Percentiles rank a stretch among this genome's conserved stretches.
Conservation (phyloP, 208 protist species). For the Crithidia brevicula region DNA sequence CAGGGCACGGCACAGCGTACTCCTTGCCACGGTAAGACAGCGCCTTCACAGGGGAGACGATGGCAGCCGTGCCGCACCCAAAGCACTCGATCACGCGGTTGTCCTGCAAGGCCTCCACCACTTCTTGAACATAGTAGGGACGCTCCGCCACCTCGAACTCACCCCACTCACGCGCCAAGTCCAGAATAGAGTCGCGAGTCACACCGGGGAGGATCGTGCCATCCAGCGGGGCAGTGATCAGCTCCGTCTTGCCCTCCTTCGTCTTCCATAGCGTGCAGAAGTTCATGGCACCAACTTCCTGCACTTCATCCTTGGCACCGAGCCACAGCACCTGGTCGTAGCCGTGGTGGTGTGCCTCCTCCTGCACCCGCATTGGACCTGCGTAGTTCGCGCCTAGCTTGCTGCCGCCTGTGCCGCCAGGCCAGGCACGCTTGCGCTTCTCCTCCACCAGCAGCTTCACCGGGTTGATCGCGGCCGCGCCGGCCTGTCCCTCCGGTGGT, state of each 20-base stretch:
- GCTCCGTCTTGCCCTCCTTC: constrained; percentile 72
- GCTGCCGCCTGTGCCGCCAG: constrained; percentile 93
- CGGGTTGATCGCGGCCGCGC: constrained; percentile 73
- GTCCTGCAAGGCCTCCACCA: constrained; percentile 86
- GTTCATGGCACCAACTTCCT: constrained; percentile 99
- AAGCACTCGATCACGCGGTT: constrained; percentile 95
- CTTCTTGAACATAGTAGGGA: constrained; percentile 82
- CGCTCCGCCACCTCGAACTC: constrained; percentile 92
- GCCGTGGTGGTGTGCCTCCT: constrained; percentile 87
- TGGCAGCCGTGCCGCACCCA: constrained; percentile 96
- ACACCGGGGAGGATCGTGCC: constrained; percentile 96
- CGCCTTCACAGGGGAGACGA: constrained; percentile 93
- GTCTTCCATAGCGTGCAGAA: constrained; percentile 95
- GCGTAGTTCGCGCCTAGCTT: constrained; percentile 97
- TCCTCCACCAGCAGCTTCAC: constrained; percentile 93
- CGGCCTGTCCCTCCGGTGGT: constrained; percentile 27
- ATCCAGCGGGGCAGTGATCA: constrained; percentile 96
- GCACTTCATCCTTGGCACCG: constrained; percentile 90
- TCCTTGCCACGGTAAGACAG: constrained; percentile 85
- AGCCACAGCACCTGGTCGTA: constrained; percentile 98
- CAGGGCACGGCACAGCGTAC: constrained; percentile 57
- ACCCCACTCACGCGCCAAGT: constrained; percentile 77
- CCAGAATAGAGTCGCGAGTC: constrained; percentile 96
- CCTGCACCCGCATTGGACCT: constrained; percentile 85
- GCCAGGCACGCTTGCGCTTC: constrained; percentile 93